These are phyloP conservation scores for Trichoderma atroviride DNA, from an alignment of 2,329 filamentous ascomycete genomes.

Conservation along the genomic window DNA sequence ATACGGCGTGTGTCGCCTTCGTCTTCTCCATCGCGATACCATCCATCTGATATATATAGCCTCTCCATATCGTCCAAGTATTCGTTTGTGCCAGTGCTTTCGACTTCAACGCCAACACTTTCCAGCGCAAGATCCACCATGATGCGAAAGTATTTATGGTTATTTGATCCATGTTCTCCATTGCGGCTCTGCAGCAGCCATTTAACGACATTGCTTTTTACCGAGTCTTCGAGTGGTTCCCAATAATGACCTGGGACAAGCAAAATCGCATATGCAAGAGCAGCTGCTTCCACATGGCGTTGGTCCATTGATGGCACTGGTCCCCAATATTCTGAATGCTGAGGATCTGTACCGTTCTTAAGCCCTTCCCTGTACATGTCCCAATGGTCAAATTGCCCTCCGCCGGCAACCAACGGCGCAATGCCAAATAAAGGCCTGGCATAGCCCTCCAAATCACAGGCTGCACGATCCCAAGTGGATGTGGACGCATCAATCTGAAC, in stretches of 20 bases:
- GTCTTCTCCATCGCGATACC: constrained; percentile 19
- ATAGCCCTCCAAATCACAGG: constrained; percentile 11
- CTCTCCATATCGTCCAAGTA: constrained; percentile 22
- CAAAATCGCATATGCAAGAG: constrained; percentile 7
- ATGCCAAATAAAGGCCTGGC: constrained; percentile 11
- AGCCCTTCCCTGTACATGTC: background rate
- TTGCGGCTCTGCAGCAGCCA: constrained; percentile 13
- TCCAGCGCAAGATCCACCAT: constrained; percentile 15
- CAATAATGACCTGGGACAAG: constrained; percentile 6
- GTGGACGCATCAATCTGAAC: constrained; percentile 9
- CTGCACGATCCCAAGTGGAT: constrained; percentile 8
- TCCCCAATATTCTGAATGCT: constrained; percentile 12
- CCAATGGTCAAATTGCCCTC: constrained; percentile 2
- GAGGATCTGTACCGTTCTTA: constrained; percentile 9
- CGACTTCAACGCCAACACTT: constrained; percentile 9
- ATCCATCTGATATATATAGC: constrained; percentile 10
- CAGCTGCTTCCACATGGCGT: constrained; percentile 11
- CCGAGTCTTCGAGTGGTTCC: background rate
- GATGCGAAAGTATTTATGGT: constrained; percentile 17
- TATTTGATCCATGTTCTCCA: constrained; percentile 16
- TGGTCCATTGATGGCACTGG: constrained; percentile 5
- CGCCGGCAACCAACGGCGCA: constrained; percentile 2
- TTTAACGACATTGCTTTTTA: background rate
- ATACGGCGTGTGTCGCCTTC: constrained; percentile 17
- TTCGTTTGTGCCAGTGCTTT: background rate